Percentiles rank a stretch among this genome's conserved stretches.
phyloP scores from a whole-genome alignment of 2,329 filamentous ascomycete genomes.

The Alternaria panax region DNA sequence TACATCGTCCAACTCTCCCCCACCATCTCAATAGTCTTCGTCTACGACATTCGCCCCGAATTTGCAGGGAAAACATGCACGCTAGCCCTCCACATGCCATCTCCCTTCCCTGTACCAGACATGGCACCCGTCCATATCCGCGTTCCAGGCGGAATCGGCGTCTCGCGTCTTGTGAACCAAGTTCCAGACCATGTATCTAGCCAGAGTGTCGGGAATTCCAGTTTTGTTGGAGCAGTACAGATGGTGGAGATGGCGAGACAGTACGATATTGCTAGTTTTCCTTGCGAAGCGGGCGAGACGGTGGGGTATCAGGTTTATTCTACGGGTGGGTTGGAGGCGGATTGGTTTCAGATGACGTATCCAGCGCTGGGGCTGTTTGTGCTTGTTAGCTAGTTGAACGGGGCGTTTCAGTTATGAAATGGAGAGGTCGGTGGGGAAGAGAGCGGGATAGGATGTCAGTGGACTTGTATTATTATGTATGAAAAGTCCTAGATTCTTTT shows the following conservation, averaged over 20 bases:
- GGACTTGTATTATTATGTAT: neutral
- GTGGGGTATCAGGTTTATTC: conserved; percentile 37
- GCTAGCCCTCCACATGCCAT: conserved; percentile 57
- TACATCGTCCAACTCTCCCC: conserved; percentile 53
- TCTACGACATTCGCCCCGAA: conserved; percentile 55
- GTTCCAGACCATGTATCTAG: neutral
- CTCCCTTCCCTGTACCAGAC: conserved; percentile 33
- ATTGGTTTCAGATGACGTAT: conserved; percentile 38
- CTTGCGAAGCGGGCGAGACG: conserved; percentile 35
- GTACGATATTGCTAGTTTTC: conserved; percentile 29
- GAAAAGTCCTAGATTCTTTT: neutral
- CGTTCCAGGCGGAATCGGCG: conserved; percentile 46
- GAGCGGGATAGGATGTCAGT: neutral
- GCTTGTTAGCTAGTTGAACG: neutral
- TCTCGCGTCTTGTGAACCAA: conserved; percentile 31
- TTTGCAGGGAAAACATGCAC: conserved; percentile 56
- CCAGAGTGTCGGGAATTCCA: neutral
- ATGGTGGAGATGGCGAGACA: conserved; percentile 25
- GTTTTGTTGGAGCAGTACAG: conserved; percentile 22
- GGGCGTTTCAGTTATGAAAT: no score
- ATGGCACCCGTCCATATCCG: conserved; percentile 42
- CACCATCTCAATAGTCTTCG: conserved; percentile 52
- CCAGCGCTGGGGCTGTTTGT: conserved; percentile 37
- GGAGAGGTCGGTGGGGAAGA: no score
- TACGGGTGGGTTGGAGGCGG: conserved; percentile 29